Evolutionary conservation across 1,139 yeast genomes (phyloP).

Genomic region (Yamadazyma dendronema): DNA sequence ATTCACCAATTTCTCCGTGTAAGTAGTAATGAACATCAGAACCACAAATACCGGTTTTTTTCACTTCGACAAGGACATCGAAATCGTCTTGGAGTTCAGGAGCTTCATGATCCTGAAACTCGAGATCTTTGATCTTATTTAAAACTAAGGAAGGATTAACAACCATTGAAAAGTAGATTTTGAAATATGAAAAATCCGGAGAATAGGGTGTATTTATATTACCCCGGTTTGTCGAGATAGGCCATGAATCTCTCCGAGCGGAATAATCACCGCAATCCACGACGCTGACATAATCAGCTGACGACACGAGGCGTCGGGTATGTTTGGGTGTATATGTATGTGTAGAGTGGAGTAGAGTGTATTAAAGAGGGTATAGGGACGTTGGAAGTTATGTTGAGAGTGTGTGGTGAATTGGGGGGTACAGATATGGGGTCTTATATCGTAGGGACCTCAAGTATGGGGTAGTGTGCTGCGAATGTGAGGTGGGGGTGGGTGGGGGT

Average conservation of each 20-base stretch:
- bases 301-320: too few species aligned
- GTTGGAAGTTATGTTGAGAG: too few species aligned
- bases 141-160: constrained; percentile 70
- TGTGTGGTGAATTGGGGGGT: too few species aligned
- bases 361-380: too few species aligned
- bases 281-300: too few species aligned
- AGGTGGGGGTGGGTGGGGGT: too few species aligned
- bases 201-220: constrained; percentile 2
- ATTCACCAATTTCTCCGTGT: constrained; percentile 79
- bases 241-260: constrained; percentile 11
- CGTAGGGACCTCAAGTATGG: too few species aligned
- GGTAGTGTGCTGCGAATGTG: too few species aligned
- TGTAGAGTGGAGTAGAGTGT: too few species aligned
- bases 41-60: constrained; percentile 83
- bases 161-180: constrained; percentile 11
- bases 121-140: constrained; percentile 60
- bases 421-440: too few species aligned
- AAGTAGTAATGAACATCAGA: constrained; percentile 82
- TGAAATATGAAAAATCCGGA: constrained; percentile 1
- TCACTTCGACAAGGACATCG: constrained; percentile 73
- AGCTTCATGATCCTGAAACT: constrained; percentile 61
- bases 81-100: constrained; percentile 63
- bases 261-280: constrained; percentile 11
- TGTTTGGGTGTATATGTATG: too few species aligned
- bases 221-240: background rate